Conservation (phyloP, 192 early-diverging fungal genomes). For the Mortierella claussenii region DNA sequence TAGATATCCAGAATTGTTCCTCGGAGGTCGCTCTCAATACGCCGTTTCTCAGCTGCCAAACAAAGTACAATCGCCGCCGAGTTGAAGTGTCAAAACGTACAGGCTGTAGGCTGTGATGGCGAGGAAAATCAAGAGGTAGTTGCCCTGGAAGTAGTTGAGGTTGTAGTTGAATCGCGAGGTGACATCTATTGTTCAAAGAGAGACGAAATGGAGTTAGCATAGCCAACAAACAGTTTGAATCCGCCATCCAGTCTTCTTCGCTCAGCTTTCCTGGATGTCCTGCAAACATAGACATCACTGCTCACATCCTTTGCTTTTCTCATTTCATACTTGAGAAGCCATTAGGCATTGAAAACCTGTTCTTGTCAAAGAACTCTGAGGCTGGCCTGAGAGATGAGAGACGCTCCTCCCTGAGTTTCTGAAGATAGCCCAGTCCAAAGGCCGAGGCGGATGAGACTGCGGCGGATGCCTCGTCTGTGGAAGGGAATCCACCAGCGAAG, state of each 20-base stretch:
- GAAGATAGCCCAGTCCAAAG: slow-evolving; percentile 56
- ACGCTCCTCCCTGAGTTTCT: slow-evolving; percentile 62
- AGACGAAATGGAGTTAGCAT: slow-evolving; percentile 6
- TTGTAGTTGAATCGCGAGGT: slow-evolving; percentile 64
- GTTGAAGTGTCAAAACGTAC: slow-evolving; percentile 39
- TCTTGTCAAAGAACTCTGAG: slow-evolving; percentile 68
- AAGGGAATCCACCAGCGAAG: slow-evolving; percentile 44
- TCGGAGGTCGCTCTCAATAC: too few species aligned
- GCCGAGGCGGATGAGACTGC: slow-evolving; percentile 28
- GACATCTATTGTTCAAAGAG: slow-evolving; percentile 27
- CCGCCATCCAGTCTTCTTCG: too few species aligned
- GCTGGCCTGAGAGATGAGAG: slow-evolving; percentile 60
- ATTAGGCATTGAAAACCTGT: slow-evolving; percentile 60
- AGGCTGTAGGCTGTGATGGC: slow-evolving; percentile 65
- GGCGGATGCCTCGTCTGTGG: slow-evolving; percentile 21
- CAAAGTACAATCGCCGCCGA: not conserved
- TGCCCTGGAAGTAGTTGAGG: slow-evolving; percentile 67
- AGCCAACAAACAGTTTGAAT: not conserved
- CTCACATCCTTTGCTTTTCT: not conserved
- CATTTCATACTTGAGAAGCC: slow-evolving; percentile 49
- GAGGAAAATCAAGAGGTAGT: slow-evolving; percentile 68
- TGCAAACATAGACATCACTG: not conserved
- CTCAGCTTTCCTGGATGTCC: too few species aligned
- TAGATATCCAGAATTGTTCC: too few species aligned
- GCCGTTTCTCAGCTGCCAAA: too few species aligned